Evolutionary conservation across 1,284 basidiomycete genomes (phyloP).

Genomic region (Cutaneotrichosporon arboriforme): DNA sequence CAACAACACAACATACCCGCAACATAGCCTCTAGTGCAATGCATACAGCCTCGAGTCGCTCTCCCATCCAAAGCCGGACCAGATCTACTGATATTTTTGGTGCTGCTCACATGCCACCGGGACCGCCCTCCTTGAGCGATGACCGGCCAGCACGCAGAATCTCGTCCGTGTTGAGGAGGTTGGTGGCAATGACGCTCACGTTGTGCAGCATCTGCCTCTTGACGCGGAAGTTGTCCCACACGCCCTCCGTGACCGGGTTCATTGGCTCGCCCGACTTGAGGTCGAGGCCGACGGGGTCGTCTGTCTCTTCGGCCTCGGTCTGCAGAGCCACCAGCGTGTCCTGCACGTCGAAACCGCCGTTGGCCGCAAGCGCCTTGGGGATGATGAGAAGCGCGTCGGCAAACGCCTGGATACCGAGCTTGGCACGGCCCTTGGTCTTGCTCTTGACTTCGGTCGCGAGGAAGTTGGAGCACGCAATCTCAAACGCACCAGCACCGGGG

Average conservation of each 20-base stretch:
- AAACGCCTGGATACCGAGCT: constrained; percentile 96
- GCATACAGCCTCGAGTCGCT: constrained; percentile 6
- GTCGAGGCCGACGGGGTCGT: constrained; percentile 90
- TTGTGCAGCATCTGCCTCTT: constrained; percentile 98
- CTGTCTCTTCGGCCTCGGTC: constrained; percentile 79
- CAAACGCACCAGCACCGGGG: constrained; percentile 95
- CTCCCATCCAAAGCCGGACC: not conserved
- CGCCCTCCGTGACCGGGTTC: constrained; percentile 88
- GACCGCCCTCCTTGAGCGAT: constrained; percentile 49
- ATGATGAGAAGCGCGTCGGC: constrained; percentile 92
- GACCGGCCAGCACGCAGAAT: constrained; percentile 89
- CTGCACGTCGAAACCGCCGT: constrained; percentile 96
- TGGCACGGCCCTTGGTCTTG: constrained; percentile 86
- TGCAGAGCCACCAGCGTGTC: constrained; percentile 88
- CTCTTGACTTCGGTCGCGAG: constrained; percentile 71
- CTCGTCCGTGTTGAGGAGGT: constrained; percentile 91
- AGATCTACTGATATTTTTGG: not conserved
- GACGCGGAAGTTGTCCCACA: constrained; percentile 99
- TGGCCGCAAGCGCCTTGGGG: constrained; percentile 92
- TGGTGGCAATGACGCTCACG: constrained; percentile 94
- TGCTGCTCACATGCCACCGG: not conserved
- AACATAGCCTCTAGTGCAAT: constrained; percentile 2
- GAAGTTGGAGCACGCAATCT: constrained; percentile 85
- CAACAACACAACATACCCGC: not conserved
- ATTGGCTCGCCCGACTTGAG: constrained; percentile 91